Conservation (phyloP, 2,329 filamentous ascomycete species). For the Hymenoscyphus fructigenus region DNA sequence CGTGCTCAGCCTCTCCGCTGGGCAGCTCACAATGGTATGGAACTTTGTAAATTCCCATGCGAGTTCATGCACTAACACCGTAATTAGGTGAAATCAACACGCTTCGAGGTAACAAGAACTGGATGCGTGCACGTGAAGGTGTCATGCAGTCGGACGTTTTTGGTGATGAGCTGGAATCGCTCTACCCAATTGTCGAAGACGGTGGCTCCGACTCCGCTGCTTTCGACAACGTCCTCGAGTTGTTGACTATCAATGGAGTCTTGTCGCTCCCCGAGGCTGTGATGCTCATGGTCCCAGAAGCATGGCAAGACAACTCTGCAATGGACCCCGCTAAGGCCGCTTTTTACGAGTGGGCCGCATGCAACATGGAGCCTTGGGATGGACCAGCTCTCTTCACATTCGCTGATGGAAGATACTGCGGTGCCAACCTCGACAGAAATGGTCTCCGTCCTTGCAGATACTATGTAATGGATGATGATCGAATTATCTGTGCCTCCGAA, state of each 20-base stretch:
- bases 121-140: constrained; percentile 97
- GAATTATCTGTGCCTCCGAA: constrained; percentile 95
- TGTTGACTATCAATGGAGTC: constrained; percentile 93
- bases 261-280: constrained; percentile 92
- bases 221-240: constrained; percentile 94
- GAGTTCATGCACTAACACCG: constrained; percentile 31
- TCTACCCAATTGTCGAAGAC: constrained; percentile 95
- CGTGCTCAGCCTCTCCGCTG: constrained; percentile 93
- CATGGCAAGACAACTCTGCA: constrained; percentile 88
- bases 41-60: constrained; percentile 29
- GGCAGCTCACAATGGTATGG: constrained; percentile 89
- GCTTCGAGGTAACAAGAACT: constrained; percentile 96
- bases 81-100: constrained; percentile 83
- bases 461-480: constrained; percentile 95
- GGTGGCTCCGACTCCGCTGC: constrained; percentile 95
- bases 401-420: constrained; percentile 92
- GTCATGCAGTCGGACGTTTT: constrained; percentile 92
- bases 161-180: constrained; percentile 82
- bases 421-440: constrained; percentile 94
- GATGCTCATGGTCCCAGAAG: constrained; percentile 98
- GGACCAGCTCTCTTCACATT: constrained; percentile 96
- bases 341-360: constrained; percentile 98
- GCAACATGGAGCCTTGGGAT: constrained; percentile 99
- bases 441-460: constrained; percentile 93
- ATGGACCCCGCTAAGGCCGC: constrained; percentile 96